A percentile compares a stretch with the other conserved stretches of the same genome.
phyloP scores from a whole-genome alignment of 768 basidiomycete species.

The Russula earlei region DNA sequence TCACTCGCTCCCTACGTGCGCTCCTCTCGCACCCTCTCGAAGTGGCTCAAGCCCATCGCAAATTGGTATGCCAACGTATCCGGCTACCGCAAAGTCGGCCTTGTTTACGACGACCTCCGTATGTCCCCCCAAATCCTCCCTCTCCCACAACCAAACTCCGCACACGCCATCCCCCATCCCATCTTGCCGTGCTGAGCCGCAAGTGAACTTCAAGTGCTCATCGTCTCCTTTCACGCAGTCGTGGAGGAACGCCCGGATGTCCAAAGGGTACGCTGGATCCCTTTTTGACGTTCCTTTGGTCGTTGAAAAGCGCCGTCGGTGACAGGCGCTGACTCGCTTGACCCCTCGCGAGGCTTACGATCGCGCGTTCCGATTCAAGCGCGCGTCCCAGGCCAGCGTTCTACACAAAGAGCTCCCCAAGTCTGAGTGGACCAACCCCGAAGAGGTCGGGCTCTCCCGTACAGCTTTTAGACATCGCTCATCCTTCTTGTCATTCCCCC shows the following conservation, averaged over 20 bases:
- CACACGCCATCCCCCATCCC: background rate
- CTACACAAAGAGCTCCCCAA: constrained; percentile 74
- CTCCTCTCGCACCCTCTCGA: constrained; percentile 56
- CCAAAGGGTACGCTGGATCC: constrained; percentile 55
- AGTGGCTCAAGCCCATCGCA: constrained; percentile 67
- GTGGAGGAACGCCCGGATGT: constrained; percentile 71
- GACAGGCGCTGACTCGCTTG: constrained; percentile 79
- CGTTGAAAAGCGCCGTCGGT: background rate
- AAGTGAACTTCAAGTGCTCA: background rate
- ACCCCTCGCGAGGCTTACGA: constrained; percentile 76
- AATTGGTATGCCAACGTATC: constrained; percentile 71
- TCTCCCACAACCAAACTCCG: constrained; percentile 5
- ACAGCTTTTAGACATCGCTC: background rate
- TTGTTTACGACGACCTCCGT: constrained; percentile 94
- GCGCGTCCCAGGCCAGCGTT: constrained; percentile 70
- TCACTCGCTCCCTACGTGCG: constrained; percentile 73
- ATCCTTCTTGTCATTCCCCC: background rate
- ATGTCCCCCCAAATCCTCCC: constrained; percentile 31
- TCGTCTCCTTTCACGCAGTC: constrained; percentile 37
- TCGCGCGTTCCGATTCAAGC: constrained; percentile 81
- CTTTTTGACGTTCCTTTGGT: background rate
- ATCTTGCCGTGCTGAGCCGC: constrained; percentile 7
- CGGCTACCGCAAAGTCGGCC: constrained; percentile 81
- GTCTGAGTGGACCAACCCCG: constrained; percentile 65
- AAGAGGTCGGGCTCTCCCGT: constrained; percentile 49